Evolutionary conservation across 805 yeast genomes (phyloP).

Genomic region (Candida tammaniensis): DNA sequence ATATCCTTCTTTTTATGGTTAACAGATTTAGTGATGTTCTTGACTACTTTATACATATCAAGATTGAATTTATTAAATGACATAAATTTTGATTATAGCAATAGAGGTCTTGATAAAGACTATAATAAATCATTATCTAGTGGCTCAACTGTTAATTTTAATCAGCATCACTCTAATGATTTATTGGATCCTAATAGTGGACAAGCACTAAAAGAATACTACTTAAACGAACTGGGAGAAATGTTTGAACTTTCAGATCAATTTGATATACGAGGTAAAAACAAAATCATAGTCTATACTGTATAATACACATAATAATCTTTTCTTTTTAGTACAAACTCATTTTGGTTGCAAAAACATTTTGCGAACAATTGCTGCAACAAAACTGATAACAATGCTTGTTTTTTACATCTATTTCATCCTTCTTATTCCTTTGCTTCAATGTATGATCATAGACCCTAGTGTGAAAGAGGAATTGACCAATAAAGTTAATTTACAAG

Average conservation of each 20-base stretch:
- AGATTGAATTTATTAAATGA: slow-evolving; percentile 31
- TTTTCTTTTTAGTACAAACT: not conserved
- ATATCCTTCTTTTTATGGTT: slow-evolving; percentile 40
- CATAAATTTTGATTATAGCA: slow-evolving; percentile 29
- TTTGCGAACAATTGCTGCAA: slow-evolving; percentile 1
- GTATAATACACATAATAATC: slow-evolving; percentile 7
- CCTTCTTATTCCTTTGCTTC: not conserved
- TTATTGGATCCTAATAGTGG: slow-evolving; percentile 15
- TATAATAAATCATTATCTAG: slow-evolving; percentile 12
- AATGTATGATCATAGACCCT: slow-evolving; percentile 4
- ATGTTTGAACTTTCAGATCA: slow-evolving; percentile 24
- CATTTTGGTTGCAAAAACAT: slow-evolving; percentile 4
- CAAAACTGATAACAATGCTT: not conserved
- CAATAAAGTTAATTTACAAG: slow-evolving; percentile 8
- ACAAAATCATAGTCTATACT: slow-evolving; percentile 30
- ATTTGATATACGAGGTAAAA: slow-evolving; percentile 19
- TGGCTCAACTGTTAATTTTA: slow-evolving; percentile 7
- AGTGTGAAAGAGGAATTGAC: not conserved
- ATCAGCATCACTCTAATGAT: slow-evolving; percentile 5
- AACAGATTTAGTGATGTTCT: slow-evolving; percentile 32
- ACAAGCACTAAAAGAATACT: slow-evolving; percentile 24
- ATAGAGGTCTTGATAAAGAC: slow-evolving; percentile 16
- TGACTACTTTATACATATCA: slow-evolving; percentile 38
- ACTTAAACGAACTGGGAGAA: slow-evolving; percentile 28
- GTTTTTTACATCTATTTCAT: not conserved